These are phyloP conservation scores for Colletotrichum incanum DNA, from an alignment of 2,329 filamentous ascomycete species.

Conservation along the genomic window DNA sequence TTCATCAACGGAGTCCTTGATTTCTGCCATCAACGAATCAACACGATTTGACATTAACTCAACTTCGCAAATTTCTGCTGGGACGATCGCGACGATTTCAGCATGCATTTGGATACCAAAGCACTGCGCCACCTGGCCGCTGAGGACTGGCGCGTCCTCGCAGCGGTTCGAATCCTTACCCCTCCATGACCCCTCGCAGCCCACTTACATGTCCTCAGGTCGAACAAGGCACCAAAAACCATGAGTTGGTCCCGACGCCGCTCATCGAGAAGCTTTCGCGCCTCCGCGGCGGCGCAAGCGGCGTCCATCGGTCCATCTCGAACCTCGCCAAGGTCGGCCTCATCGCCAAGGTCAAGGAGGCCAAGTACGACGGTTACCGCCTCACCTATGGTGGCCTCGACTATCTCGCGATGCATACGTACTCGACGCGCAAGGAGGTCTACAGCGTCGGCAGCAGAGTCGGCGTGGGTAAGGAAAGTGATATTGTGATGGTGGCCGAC, in stretches of 20 bases:
- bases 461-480: slow-evolving; percentile 97
- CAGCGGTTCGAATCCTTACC: slow-evolving; percentile 76
- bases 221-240: slow-evolving; percentile 94
- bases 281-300: slow-evolving; percentile 82
- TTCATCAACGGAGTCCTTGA: slow-evolving; percentile 10
- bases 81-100: slow-evolving; percentile 42
- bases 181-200: slow-evolving; percentile 48
- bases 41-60: background rate
- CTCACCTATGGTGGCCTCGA: slow-evolving; percentile 97
- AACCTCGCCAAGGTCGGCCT: slow-evolving; percentile 91
- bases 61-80: background rate
- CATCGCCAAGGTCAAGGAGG: slow-evolving; percentile 94
- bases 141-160: slow-evolving; percentile 96
- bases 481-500: slow-evolving; percentile 94
- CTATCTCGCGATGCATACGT: slow-evolving; percentile 94
- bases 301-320: slow-evolving; percentile 90
- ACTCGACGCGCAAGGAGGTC: slow-evolving; percentile 83
- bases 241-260: slow-evolving; percentile 94
- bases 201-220: slow-evolving; percentile 73
- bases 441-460: slow-evolving; percentile 96
- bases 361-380: slow-evolving; percentile 97
- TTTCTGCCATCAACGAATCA: slow-evolving; percentile 1
- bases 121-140: slow-evolving; percentile 91
- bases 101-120: slow-evolving; percentile 96
- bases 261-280: slow-evolving; percentile 89